Evolutionary conservation across 139 green algal genomes (phyloP).

Genomic region (Eudorina sp.): DNA sequence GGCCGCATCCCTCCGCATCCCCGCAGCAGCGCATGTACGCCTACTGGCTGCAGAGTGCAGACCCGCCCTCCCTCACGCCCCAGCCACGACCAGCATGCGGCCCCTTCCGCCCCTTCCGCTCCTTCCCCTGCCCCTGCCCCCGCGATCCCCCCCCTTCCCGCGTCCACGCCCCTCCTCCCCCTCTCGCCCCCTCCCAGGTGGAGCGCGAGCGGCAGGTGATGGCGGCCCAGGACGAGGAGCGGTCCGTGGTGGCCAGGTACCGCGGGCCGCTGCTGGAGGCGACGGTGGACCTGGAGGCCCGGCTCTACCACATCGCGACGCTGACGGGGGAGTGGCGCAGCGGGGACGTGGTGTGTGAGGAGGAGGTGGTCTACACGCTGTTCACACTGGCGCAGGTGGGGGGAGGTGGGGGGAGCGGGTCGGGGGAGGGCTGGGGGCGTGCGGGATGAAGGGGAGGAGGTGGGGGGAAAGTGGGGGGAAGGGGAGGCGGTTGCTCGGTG

Average conservation of each 20-base stretch:
- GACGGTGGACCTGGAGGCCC: slow-evolving; percentile 69
- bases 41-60: too few species aligned
- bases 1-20: too few species aligned
- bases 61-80: too few species aligned
- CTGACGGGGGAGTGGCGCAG: slow-evolving; percentile 53
- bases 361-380: slow-evolving; percentile 68
- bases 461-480: neutral
- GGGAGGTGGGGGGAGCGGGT: neutral
- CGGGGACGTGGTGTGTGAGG: slow-evolving; percentile 1
- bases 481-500: too few species aligned
- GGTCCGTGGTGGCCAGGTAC: slow-evolving; percentile 28
- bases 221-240: slow-evolving; percentile 3
- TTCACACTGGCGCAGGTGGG: slow-evolving; percentile 70
- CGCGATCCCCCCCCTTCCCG: neutral
- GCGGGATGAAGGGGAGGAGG: neutral
- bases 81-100: too few species aligned
- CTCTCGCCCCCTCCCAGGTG: neutral
- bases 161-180: slow-evolving; percentile 51
- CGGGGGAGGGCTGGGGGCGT: neutral
- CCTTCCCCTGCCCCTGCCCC: neutral
- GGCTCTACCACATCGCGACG: slow-evolving; percentile 73
- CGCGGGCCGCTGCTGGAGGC: slow-evolving; percentile 75
- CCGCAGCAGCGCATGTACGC: too few species aligned
- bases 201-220: slow-evolving; percentile 30
- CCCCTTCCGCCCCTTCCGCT: too few species aligned